Percentiles rank a stretch among this genome's conserved stretches.
These are phyloP conservation scores for Candida saitoana DNA, from an alignment of 805 yeast species.

Conservation along the genomic window DNA sequence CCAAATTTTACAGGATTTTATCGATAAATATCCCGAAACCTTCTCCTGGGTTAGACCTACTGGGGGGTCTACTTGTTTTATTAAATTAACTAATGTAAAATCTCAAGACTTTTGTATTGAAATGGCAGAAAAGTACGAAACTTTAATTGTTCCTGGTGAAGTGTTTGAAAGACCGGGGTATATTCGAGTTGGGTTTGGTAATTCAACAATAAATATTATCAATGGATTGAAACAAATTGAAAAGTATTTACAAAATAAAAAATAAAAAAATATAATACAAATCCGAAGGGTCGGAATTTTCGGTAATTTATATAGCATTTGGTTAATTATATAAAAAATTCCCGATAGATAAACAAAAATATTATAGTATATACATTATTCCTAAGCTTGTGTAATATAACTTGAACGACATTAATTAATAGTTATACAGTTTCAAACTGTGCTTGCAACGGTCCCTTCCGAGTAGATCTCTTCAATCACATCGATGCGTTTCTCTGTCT, in stretches of 20 bases:
- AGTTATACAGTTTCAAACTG: too few species aligned
- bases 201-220: conserved; percentile 28
- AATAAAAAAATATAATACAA: background rate
- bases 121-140: conserved; percentile 30
- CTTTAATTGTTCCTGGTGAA: conserved; percentile 49
- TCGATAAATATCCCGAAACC: conserved; percentile 25
- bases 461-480: too few species aligned
- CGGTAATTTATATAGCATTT: too few species aligned
- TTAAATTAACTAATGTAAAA: conserved; percentile 28
- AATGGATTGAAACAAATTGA: conserved; percentile 29
- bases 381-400: too few species aligned
- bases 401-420: too few species aligned
- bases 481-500: too few species aligned
- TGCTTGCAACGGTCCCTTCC: too few species aligned
- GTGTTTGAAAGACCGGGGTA: conserved; percentile 40
- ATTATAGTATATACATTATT: too few species aligned
- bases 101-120: conserved; percentile 31
- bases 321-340: too few species aligned
- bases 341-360: too few species aligned
- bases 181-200: conserved; percentile 48
- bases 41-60: conserved; percentile 41
- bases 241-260: conserved; percentile 9
- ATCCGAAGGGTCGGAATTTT: too few species aligned
- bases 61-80: conserved; percentile 47
- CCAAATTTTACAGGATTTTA: conserved; percentile 28